These are phyloP conservation scores for Phialocephala sp. DNA, from an alignment of 2,329 filamentous ascomycete genomes.

Conservation along the genomic window DNA sequence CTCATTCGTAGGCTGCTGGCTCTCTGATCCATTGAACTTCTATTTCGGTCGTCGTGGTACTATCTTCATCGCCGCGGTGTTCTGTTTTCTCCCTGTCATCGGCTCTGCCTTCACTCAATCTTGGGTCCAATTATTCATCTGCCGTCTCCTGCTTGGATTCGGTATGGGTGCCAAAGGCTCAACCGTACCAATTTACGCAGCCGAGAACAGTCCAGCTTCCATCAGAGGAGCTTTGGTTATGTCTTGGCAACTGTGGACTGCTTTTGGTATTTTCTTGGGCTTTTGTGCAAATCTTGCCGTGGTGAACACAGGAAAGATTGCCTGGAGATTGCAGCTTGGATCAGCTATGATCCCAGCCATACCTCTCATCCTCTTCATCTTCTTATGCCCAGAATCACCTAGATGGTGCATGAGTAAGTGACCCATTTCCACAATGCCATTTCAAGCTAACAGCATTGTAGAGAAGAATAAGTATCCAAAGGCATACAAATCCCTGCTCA, in stretches of 20 bases:
- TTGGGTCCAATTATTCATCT: conserved; percentile 63
- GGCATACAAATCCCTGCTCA: conserved; percentile 61
- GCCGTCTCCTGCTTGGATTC: conserved; percentile 61
- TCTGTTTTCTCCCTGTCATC: conserved; percentile 66
- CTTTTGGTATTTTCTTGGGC: conserved; percentile 69
- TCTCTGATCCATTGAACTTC: conserved; percentile 66
- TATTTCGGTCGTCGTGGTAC: conserved; percentile 64
- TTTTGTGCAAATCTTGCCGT: conserved; percentile 54
- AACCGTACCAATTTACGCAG: conserved; percentile 57
- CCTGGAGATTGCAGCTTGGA: conserved; percentile 68
- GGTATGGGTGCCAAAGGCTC: conserved; percentile 66
- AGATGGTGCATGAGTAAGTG: conserved; percentile 63
- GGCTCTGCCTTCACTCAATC: conserved; percentile 63
- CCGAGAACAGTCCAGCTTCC: conserved; percentile 58
- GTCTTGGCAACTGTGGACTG: conserved; percentile 58
- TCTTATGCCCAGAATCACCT: conserved; percentile 68
- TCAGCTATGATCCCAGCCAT: conserved; percentile 70
- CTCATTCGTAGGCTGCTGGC: conserved; percentile 63
- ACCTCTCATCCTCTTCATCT: conserved; percentile 62
- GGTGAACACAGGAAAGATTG: conserved; percentile 60
- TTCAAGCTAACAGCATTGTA: conserved; percentile 22
- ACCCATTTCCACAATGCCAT: neutral
- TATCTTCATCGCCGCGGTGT: conserved; percentile 67
- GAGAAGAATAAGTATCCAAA: conserved; percentile 59
- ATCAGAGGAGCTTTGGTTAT: conserved; percentile 63